Conservation (phyloP, 2,329 filamentous ascomycete genomes). For the Xylariomycetidae sp. region DNA sequence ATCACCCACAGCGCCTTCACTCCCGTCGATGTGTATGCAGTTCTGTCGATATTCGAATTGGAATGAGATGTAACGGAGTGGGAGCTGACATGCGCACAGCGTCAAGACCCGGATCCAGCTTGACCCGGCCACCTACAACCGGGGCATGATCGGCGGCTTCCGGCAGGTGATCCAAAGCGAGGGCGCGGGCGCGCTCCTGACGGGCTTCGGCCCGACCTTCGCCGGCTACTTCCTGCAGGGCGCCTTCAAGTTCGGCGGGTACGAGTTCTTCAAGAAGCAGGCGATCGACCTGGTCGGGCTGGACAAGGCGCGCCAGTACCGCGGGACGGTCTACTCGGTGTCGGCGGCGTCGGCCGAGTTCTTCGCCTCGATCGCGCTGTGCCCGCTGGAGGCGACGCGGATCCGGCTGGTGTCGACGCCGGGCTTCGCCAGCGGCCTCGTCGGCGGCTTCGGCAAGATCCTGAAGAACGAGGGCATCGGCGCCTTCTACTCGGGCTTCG, state of each 20-base stretch:
- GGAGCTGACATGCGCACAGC: conserved; percentile 10
- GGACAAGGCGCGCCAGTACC: conserved; percentile 16
- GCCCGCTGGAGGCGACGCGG: conserved; percentile 21
- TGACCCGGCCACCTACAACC: conserved; percentile 18
- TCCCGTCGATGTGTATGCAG: conserved; percentile 97
- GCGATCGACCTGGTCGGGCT: conserved; percentile 17
- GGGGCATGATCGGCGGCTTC: conserved; percentile 16
- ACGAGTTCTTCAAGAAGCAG: conserved; percentile 21
- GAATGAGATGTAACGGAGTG: too few species aligned
- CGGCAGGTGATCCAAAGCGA: conserved; percentile 16
- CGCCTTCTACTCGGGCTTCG: conserved; percentile 20
- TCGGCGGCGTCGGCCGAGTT: conserved; percentile 20
- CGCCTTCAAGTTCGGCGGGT: conserved; percentile 22
- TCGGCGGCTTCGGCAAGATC: conserved; percentile 16
- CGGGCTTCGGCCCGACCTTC: conserved; percentile 20
- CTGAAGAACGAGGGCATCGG: conserved; percentile 16
- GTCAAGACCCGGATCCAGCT: conserved; percentile 22
- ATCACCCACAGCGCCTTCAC: conserved; percentile 92
- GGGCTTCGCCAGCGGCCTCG: conserved; percentile 15
- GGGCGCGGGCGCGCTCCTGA: conserved; percentile 16
- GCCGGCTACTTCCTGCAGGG: conserved; percentile 22
- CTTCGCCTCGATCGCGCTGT: conserved; percentile 18
- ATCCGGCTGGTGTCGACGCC: conserved; percentile 21
- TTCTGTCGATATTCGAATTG: too few species aligned
- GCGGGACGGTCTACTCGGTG: conserved; percentile 18